phyloP scores from a whole-genome alignment of 2,329 filamentous ascomycete genomes.

The Aspergillus felis region DNA sequence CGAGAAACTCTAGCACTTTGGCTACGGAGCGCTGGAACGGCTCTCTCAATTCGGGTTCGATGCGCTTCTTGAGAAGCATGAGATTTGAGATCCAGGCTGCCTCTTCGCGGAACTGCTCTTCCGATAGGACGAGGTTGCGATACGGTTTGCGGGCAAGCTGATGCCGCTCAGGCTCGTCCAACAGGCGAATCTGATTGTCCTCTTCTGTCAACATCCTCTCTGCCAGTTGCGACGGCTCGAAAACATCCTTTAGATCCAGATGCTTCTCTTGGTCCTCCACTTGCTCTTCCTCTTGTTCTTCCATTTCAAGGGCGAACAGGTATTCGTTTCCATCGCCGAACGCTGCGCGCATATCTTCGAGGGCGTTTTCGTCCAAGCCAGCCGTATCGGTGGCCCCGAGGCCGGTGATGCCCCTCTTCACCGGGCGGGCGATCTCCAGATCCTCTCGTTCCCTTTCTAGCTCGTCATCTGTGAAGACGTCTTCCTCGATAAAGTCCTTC shows the following conservation, averaged over 20 bases:
- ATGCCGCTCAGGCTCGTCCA: conserved; percentile 89
- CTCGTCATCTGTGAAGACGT: conserved; percentile 84
- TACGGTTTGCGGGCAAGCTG: conserved; percentile 89
- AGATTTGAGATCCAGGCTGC: conserved; percentile 86
- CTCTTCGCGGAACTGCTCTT: conserved; percentile 87
- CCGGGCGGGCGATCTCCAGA: conserved; percentile 78
- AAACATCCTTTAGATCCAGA: conserved; percentile 94
- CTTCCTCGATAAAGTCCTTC: conserved; percentile 95
- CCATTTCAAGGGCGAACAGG: conserved; percentile 85
- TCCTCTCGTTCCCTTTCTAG: conserved; percentile 74
- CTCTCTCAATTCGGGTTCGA: conserved; percentile 66
- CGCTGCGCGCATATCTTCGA: conserved; percentile 94
- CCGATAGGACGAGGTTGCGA: conserved; percentile 72
- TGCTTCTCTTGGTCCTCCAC: conserved; percentile 74
- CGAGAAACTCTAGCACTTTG: conserved; percentile 93
- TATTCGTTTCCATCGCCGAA: conserved; percentile 97
- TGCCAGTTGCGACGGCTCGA: conserved; percentile 89
- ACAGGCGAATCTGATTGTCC: conserved; percentile 83
- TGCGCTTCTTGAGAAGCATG: conserved; percentile 80
- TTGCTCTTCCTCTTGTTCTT: conserved; percentile 77
- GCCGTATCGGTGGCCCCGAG: conserved; percentile 71
- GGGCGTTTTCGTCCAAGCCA: conserved; percentile 83
- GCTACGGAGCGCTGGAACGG: conserved; percentile 85
- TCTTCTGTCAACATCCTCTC: conserved; percentile 95
- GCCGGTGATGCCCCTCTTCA: conserved; percentile 63